Conservation (phyloP, 2,329 filamentous ascomycete species). For the Pseudopithomyces chartarum region DNA sequence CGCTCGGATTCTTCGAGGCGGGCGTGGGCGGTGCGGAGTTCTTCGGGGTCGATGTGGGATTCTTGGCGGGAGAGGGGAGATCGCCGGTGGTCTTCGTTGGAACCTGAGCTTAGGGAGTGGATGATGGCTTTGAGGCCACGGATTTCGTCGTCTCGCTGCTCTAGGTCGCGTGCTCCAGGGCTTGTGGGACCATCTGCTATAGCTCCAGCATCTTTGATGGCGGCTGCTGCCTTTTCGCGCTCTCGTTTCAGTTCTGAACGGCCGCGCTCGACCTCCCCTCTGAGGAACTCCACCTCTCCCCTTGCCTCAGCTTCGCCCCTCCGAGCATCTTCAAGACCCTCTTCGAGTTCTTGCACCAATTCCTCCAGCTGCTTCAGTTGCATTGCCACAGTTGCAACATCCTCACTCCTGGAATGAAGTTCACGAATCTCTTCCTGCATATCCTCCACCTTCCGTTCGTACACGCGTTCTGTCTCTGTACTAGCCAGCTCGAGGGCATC, state of each 20-base stretch:
- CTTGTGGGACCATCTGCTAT: slow-evolving; percentile 49
- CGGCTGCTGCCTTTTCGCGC: slow-evolving; percentile 76
- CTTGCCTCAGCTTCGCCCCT: slow-evolving; percentile 93
- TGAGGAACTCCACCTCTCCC: slow-evolving; percentile 92
- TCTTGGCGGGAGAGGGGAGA: slow-evolving; percentile 37
- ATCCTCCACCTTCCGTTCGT: slow-evolving; percentile 89
- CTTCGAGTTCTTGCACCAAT: slow-evolving; percentile 93
- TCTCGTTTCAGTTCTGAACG: slow-evolving; percentile 86
- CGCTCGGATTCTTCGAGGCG: slow-evolving; percentile 74
- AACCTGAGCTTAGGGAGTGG: slow-evolving; percentile 85
- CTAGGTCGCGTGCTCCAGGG: slow-evolving; percentile 71
- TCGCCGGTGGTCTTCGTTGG: slow-evolving; percentile 45
- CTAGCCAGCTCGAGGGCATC: slow-evolving; percentile 95
- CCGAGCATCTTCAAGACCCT: slow-evolving; percentile 92
- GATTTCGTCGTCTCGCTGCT: slow-evolving; percentile 97
- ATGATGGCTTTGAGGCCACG: slow-evolving; percentile 97
- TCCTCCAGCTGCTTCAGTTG: slow-evolving; percentile 96
- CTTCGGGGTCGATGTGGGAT: slow-evolving; percentile 45
- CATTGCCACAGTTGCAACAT: slow-evolving; percentile 87
- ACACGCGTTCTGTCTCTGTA: slow-evolving; percentile 92
- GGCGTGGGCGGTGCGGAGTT: slow-evolving; percentile 62
- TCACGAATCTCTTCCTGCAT: slow-evolving; percentile 83
- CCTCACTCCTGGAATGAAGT: slow-evolving; percentile 78
- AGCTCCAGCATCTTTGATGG: slow-evolving; percentile 59
- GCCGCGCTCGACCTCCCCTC: slow-evolving; percentile 92